Evolutionary conservation across 306 rosid species (phyloP), one percentile per base, ranked within the genome.

Genomic region (Casuarina glauca): DNA sequence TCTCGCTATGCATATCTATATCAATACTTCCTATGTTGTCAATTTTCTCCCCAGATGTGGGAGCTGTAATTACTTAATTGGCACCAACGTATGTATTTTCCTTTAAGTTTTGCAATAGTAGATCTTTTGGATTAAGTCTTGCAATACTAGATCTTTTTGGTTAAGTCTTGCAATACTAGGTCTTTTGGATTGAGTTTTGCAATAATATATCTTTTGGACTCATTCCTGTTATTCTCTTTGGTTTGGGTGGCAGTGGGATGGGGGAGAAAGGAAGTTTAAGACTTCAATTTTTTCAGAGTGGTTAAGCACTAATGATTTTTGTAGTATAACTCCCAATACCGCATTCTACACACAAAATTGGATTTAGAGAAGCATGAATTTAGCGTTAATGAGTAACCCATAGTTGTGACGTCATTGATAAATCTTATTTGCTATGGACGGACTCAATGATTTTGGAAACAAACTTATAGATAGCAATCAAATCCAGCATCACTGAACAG

Each of bases 1-100:
- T 57, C 53, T 63, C 70, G 57, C 69, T 62, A 15, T 48, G 26
- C 39, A 49, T 75, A 75, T 49, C 46, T 63, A 39, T 63, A 39
- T 38, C 69, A 63, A 38, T 36, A 16, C 44, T 36, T 15, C 69
- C 45, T 36, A 63, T 63, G 69, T 6, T 63, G 9, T 38, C 69
- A 63, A 36, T 12, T 16, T 63, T 63, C 8, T 38, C 9, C 46
- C 46, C 10, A 63, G 39, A 63, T 63, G 69, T 13, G 45, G 69
- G 46, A 63, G 45, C 46, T 63, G 6, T 63, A 36, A 38, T 63
- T 45, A 63, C 69, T 38, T 32, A 36, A 36, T 36, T 2, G 44
- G 42, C 69, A 35, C 9, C n/a, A 13, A 62, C 36, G 13, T 38
- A 38, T 38, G 46, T 63, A 38, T 38, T 38, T 63, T 63, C 45